Percentiles rank a stretch among this genome's conserved stretches.
Evolutionary conservation across 2,329 filamentous ascomycete genomes (phyloP).

Genomic region (Teratosphaeria epicoccoides): DNA sequence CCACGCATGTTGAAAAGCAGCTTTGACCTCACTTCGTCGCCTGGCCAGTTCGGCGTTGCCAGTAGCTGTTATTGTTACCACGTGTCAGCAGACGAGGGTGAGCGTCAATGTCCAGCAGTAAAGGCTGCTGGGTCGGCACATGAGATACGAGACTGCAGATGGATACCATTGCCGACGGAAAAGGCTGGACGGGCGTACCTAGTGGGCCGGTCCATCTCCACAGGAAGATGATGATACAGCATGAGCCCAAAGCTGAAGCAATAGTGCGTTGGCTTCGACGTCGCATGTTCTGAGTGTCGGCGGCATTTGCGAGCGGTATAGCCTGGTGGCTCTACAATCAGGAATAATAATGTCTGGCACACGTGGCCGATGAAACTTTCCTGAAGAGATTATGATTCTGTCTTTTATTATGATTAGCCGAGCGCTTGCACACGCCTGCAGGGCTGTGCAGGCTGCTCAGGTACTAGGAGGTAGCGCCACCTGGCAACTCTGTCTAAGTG

Average conservation of each 20-base stretch:
- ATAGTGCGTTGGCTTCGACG: not conserved
- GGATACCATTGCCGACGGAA: not conserved
- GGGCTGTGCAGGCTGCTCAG: not conserved
- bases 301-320: not conserved
- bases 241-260: not conserved
- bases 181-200: not conserved
- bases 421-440: not conserved
- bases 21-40: not conserved
- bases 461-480: not conserved
- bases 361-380: not conserved
- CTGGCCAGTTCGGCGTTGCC: not conserved
- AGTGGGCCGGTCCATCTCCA: not conserved
- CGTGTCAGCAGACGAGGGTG: not conserved
- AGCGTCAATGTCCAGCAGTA: not conserved
- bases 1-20: constrained; percentile 1
- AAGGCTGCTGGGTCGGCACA: too few relatives aligned
- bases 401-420: too few relatives aligned
- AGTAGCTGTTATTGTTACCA: not conserved
- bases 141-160: not conserved
- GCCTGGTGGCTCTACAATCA: too few relatives aligned
- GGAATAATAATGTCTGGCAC: too few relatives aligned
- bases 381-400: too few relatives aligned
- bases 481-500: not conserved
- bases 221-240: not conserved
- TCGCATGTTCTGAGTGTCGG: not conserved